Evolutionary conservation across 2,329 filamentous ascomycete species (phyloP), one percentile per base, ranked within the genome.

Genomic region (Fusarium ambrosium): DNA sequence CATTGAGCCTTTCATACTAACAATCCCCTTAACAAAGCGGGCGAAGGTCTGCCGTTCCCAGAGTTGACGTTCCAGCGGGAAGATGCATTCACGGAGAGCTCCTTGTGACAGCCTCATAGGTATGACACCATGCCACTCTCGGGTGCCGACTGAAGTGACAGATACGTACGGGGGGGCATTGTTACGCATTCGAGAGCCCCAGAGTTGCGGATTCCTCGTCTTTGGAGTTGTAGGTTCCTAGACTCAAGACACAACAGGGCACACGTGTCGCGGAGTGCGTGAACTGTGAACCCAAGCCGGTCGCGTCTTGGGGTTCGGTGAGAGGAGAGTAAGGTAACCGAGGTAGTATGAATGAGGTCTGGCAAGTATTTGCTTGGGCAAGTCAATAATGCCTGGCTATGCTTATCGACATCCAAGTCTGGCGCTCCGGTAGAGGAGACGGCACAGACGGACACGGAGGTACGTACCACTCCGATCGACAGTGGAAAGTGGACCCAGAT

Each of bases 261-360:
- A 73, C 63, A 74, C 73, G 73, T 75, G 73, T 75, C 70, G 73
- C 73, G 45, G 10, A 68, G 24, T 74, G 61, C 39, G 63, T 75
- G 61, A 70, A 62, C 37, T 41, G 72, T 74, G 72, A 70, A 58
- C 60, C 72, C 60, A 68, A 11, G 11, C 67, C 43, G 29, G 51
- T 68, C 56, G 41, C 37, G 32, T 36, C 24, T 14, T n/a, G n/a
- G 41, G 60, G 27, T 36, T 56, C 55, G 45, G 9, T 6, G 4
- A 24, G 18, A 0, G n/a, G 29, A 36, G 32, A 27, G 9, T 0
- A 2, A 27, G 34, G 29, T 24, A 51, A 4, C 56, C 16, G 13
- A 39, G 18, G 22, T 37, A 39, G 20, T 36, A 37, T 37, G 8
- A 16, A 8, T 16, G 56, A 39, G 20, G 7, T 10, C n/a, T 6